Base-by-base conservation (phyloP, 176 grass and related monocot species). In the Oryza glaberrima region DNA sequence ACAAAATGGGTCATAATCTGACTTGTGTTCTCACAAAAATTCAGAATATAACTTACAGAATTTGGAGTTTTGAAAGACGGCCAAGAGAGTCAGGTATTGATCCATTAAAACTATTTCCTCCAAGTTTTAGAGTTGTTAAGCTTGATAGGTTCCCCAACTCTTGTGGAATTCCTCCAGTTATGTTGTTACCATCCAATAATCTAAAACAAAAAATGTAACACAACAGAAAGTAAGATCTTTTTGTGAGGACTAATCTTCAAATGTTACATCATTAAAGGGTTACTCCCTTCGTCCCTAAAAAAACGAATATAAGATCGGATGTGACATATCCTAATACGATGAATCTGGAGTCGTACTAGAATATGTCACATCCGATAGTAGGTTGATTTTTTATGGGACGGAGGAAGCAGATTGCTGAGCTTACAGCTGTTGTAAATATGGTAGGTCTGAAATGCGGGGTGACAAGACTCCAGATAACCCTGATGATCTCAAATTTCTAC, bases 11-110 rank as follows among this genome's bases (percentile, higher is more conserved):
- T 34, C 34, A 34, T 34, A 4, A 34, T 34, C 34, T 3, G 34
- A 34, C 34, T 34, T 34, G 2, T 34, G 4, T 34, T 34, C 2
- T 34, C 34, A 34, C 4, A 34, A 34, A 3, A 34, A 35, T 48
- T 72, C n/a, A n/a, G n/a, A n/a, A n/a, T n/a, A n/a, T n/a, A n/a
- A 86, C 96, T 95, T 86, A 98, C 93, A 98, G 85, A 60, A 45
- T 90, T 93, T 94, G 77, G 45, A 98, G 93, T 76, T 90, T 66
- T 73, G 83, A 52, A 36, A 98, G 93, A 15, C 17, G 35, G 34
- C 93, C 89, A 84, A 98, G 81, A 77, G 87, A 81, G 30, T 76
- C 77, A 23, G 96, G 96, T 81, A 98, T 98, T 3, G 88, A 65
- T 41, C 96, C 96, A 87, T 40, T 92, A 83, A 98, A 80, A 47